Evolutionary conservation across 768 basidiomycete species (phyloP), one percentile per base, ranked within the genome.

Genomic region (Strobilomyces dryophilus): DNA sequence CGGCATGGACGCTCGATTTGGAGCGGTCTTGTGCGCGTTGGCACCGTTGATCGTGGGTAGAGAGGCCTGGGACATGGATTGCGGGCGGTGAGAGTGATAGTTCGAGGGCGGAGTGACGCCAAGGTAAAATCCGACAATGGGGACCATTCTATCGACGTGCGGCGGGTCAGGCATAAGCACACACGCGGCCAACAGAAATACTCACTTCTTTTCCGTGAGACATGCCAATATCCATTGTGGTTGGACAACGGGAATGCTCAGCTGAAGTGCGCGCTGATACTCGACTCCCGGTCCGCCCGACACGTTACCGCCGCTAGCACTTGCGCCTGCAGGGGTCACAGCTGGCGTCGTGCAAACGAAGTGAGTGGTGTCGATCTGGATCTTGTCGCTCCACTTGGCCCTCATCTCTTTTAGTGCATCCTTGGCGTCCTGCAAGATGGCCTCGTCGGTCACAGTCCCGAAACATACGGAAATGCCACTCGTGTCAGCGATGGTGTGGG

Each of bases 281-380:
- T 94, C 91, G 8, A 89, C 85, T 0, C 87, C 87, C 0, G 92
- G 89, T n/a, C 67, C 69, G 3, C 83, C 81, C 15, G 77, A 72
- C 11, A 74, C 72, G 1, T 74, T 66, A 51, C 75, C 79, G 1
- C 85, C 82, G 9, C 77, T 74, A 0, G 77, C 77, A 52, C 74
- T 77, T 10, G 82, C 82, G 31, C 81, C 85, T 10, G 68, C 61
- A 0, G 83, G 80, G 0, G 83, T 85, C 10, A 83, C 79, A 1
- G 85, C 87, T 3, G 94, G 92, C 0, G 89, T 92, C 17, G 93
- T 95, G 66, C 94, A 95, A 39, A 98, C 94, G 60, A 97, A 99
- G 70, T 99, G 95, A 0, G 95, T 98, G 10, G 95, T 98, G 66
- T 99, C 95, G 53, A 98, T 95, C 73, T 95, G 91, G 37, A 99